Conservation (phyloP, 2,329 filamentous ascomycete genomes). For the Cladosporium phlei region DNA sequence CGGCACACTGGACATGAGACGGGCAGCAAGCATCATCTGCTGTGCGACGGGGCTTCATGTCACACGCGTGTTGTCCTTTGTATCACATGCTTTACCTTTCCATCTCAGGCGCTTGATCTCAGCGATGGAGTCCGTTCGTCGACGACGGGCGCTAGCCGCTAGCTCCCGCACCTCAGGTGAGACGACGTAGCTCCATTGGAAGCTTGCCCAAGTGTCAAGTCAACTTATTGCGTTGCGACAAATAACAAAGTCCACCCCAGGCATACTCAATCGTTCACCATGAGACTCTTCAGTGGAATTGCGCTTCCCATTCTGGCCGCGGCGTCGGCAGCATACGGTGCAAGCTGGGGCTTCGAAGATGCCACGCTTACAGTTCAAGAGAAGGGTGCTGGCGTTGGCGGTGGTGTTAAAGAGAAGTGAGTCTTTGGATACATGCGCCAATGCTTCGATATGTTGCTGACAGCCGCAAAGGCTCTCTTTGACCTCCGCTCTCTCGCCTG, state of each 20-base stretch:
- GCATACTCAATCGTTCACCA: constrained; percentile 15
- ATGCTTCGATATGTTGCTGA: constrained; percentile 1
- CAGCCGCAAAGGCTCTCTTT: constrained; percentile 36
- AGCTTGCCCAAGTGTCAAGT: constrained; percentile 12
- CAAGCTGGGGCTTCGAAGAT: constrained; percentile 70
- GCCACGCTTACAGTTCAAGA: constrained; percentile 60
- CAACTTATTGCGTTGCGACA: constrained; percentile 5
- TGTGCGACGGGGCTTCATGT: not conserved
- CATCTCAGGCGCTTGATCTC: too few species aligned
- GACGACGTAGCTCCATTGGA: constrained; percentile 14
- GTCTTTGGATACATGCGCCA: not conserved
- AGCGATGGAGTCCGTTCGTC: constrained; percentile 4
- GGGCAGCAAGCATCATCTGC: not conserved
- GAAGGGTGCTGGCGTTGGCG: constrained; percentile 52
- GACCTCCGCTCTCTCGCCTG: constrained; percentile 50
- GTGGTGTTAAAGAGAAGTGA: constrained; percentile 56
- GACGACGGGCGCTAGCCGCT: constrained; percentile 5
- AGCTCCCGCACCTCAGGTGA: constrained; percentile 6
- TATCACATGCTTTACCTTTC: constrained; percentile 13
- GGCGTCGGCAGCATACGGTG: constrained; percentile 37
- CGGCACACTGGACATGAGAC: not conserved
- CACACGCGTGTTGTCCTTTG: constrained; percentile 6
- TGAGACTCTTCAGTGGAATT: constrained; percentile 25
- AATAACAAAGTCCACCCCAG: not conserved
- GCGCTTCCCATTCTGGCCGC: constrained; percentile 21